Percentiles rank a stretch among this genome's conserved stretches.
phyloP scores from a whole-genome alignment of 805 yeast species.

The Hanseniaspora valbyensis region DNA sequence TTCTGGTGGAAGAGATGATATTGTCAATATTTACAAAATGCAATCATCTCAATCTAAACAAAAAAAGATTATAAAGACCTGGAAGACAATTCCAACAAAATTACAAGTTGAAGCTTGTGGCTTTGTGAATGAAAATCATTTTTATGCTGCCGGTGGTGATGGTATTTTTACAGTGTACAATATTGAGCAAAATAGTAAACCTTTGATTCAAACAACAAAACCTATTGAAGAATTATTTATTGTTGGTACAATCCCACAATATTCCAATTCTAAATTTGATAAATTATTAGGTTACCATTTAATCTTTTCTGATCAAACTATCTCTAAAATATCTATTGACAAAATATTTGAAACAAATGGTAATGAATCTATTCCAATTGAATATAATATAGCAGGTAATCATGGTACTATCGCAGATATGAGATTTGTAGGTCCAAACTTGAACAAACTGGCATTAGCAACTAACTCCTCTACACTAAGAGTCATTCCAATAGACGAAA shows the following conservation, averaged over 20 bases:
- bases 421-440: constrained; percentile 56
- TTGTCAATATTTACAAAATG: constrained; percentile 44
- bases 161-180: constrained; percentile 62
- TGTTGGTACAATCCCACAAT: constrained; percentile 42
- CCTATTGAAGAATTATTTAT: constrained; percentile 69
- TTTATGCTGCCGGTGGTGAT: constrained; percentile 64
- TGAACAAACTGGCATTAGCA: constrained; percentile 61
- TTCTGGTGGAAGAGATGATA: constrained; percentile 83
- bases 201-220: constrained; percentile 32
- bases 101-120: constrained; percentile 68
- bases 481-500: constrained; percentile 41
- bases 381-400: constrained; percentile 69
- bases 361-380: constrained; percentile 32
- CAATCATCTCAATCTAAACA: constrained; percentile 27
- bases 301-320: constrained; percentile 64
- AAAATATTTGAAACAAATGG: constrained; percentile 21
- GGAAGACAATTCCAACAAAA: constrained; percentile 57
- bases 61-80: constrained; percentile 37
- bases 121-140: constrained; percentile 39
- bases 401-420: constrained; percentile 93
- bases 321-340: constrained; percentile 38
- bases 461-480: constrained; percentile 87
- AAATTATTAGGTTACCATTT: constrained; percentile 35
- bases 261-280: constrained; percentile 31
- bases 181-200: constrained; percentile 33